phyloP scores from a whole-genome alignment of 768 basidiomycete species.

The Lactifluus hygrophoroides region DNA sequence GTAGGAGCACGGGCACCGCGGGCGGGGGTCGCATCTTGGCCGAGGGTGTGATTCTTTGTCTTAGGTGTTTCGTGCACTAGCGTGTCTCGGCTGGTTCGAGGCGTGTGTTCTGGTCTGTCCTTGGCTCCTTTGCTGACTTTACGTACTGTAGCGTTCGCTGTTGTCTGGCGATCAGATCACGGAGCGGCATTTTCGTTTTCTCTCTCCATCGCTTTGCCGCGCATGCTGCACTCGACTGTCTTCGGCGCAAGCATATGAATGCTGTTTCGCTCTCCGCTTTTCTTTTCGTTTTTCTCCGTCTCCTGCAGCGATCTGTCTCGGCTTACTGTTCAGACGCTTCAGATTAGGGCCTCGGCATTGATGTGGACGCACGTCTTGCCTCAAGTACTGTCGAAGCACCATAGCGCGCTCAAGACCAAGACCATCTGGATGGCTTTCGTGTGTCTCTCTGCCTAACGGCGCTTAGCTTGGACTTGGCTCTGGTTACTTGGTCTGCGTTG shows the following conservation, averaged over 20 bases:
- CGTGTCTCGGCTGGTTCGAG: neutral
- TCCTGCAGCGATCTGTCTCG: neutral
- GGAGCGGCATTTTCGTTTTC: neutral
- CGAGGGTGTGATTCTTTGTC: neutral
- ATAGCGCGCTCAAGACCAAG: constrained; percentile 13
- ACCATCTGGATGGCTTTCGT: neutral
- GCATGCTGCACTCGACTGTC: neutral
- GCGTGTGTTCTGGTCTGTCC: neutral
- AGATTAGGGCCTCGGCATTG: neutral
- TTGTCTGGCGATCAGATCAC: neutral
- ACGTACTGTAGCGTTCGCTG: neutral
- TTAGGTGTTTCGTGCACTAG: neutral
- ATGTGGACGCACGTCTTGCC: constrained; percentile 11
- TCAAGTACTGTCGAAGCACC: neutral
- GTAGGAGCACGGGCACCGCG: neutral
- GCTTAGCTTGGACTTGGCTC: constrained; percentile 1
- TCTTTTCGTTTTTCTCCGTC: neutral
- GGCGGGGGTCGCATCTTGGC: neutral
- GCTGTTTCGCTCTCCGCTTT: neutral
- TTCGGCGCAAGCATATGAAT: neutral
- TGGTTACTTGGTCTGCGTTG: neutral
- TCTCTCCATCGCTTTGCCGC: neutral
- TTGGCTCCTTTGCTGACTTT: neutral
- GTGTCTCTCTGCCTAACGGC: neutral
- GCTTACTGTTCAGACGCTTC: neutral